Conservation (phyloP, 2,329 filamentous ascomycete species). For the Hypoxylon sp. region DNA sequence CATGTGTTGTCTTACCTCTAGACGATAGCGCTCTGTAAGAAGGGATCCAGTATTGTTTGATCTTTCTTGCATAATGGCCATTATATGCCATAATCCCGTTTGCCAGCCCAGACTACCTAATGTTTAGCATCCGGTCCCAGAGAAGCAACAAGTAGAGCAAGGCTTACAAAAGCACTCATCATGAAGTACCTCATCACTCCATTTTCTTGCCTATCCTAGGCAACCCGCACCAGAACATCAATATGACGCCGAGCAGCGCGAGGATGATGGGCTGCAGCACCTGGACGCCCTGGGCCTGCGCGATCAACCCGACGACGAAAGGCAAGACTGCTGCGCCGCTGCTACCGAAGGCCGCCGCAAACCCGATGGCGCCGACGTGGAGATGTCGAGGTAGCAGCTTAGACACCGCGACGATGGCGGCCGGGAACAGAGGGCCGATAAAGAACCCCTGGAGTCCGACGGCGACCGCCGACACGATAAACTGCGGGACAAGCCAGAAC, state of each 20-base stretch:
- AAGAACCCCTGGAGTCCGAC: conserved; percentile 82
- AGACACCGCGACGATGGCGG: conserved; percentile 75
- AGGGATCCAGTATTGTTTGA: too few relatives aligned
- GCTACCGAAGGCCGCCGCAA: conserved; percentile 80
- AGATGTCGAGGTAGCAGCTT: conserved; percentile 76
- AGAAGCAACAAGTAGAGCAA: too few relatives aligned
- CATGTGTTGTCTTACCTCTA: too few relatives aligned
- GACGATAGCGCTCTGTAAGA: too few relatives aligned
- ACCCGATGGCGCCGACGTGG: conserved; percentile 83
- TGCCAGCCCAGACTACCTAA: too few relatives aligned
- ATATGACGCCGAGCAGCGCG: conserved; percentile 59
- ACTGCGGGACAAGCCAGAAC: conserved; percentile 85
- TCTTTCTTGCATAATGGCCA: too few relatives aligned
- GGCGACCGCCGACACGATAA: conserved; percentile 78
- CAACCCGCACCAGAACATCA: conserved; percentile 61
- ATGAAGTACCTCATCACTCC: conserved; percentile 50
- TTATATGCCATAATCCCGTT: too few relatives aligned
- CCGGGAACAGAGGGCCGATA: conserved; percentile 81
- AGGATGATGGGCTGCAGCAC: conserved; percentile 69
- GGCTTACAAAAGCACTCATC: neutral
- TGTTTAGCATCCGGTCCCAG: too few relatives aligned
- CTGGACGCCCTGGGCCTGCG: conserved; percentile 66
- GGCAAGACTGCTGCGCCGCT: conserved; percentile 76
- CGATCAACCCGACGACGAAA: conserved; percentile 74
- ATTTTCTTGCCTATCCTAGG: conserved; percentile 57